Percentiles rank a stretch among this genome's conserved stretches.
Conservation (phyloP, 2,329 filamentous ascomycete species). For the Aspergillus spinulosporus region DNA sequence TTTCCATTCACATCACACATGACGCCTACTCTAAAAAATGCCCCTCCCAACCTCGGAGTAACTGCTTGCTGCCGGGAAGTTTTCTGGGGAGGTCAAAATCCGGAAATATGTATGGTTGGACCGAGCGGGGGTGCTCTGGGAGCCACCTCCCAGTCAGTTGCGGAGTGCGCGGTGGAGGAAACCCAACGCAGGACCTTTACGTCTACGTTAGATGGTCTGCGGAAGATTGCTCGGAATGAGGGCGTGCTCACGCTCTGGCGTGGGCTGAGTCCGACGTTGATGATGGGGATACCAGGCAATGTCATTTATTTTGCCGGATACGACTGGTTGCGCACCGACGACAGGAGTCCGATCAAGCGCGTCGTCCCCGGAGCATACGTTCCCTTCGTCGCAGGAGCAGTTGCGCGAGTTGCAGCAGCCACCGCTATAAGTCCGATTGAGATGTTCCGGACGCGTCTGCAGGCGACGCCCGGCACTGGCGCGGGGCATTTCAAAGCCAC, state of each 20-base stretch:
- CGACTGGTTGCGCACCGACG: slow-evolving; percentile 82
- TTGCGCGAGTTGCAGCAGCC: slow-evolving; percentile 77
- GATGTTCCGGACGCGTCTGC: slow-evolving; percentile 88
- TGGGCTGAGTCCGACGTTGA: slow-evolving; percentile 86
- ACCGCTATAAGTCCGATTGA: slow-evolving; percentile 86
- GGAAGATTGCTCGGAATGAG: slow-evolving; percentile 94
- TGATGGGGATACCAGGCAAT: slow-evolving; percentile 93
- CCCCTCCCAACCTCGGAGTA: slow-evolving; percentile 83
- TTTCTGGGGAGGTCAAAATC: slow-evolving; percentile 88
- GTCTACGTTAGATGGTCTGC: slow-evolving; percentile 86
- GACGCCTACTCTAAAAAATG: slow-evolving; percentile 58
- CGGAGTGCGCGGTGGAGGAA: slow-evolving; percentile 84
- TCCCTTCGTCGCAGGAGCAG: slow-evolving; percentile 75
- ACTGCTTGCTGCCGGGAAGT: slow-evolving; percentile 95
- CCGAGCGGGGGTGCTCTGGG: slow-evolving; percentile 39
- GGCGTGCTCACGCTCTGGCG: slow-evolving; percentile 85
- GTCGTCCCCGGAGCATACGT: slow-evolving; percentile 68
- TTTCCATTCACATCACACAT: slow-evolving; percentile 57
- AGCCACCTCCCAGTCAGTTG: slow-evolving; percentile 46
- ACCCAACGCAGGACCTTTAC: slow-evolving; percentile 79
- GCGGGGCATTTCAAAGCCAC: slow-evolving; percentile 77
- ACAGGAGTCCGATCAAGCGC: slow-evolving; percentile 68
- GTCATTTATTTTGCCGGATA: slow-evolving; percentile 99
- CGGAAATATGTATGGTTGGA: slow-evolving; percentile 76
- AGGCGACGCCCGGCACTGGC: slow-evolving; percentile 63